Conservation (phyloP, 83 land plant species). For the Picea abies region DNA sequence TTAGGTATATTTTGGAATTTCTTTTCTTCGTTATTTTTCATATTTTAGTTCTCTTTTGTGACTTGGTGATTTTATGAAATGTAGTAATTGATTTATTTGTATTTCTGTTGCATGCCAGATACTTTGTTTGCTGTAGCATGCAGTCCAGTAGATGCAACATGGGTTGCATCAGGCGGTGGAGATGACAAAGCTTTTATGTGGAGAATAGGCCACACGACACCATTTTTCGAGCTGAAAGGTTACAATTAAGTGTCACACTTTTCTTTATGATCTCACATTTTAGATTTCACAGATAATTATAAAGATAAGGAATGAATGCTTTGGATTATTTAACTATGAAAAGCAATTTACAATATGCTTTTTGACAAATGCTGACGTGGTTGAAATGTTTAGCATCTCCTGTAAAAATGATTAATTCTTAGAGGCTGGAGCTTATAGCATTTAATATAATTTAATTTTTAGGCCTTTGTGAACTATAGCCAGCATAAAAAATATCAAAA, state of each 20-base stretch:
- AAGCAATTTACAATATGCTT: not conserved
- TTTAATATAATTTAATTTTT: not conserved
- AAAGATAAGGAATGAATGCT: not conserved
- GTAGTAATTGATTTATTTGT: not conserved
- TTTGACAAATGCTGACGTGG: not conserved
- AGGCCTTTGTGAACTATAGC: not conserved
- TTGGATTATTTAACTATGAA: not conserved
- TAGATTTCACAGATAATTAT: too few relatives aligned
- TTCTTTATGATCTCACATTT: too few relatives aligned
- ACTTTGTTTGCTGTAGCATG: constrained; percentile 81
- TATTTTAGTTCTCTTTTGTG: not conserved
- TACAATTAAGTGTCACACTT: not conserved
- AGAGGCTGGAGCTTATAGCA: not conserved
- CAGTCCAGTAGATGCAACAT: constrained; percentile 59
- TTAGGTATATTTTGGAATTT: not conserved
- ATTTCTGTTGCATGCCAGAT: constrained; percentile 35
- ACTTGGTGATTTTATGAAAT: not conserved
- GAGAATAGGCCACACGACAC: constrained; percentile 65
- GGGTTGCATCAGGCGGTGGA: constrained; percentile 90
- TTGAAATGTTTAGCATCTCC: not conserved
- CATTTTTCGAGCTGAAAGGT: constrained; percentile 66
- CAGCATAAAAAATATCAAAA: not conserved
- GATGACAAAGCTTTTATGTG: constrained; percentile 86
- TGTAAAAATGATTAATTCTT: not conserved
- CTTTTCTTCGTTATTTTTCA: not conserved